Evolutionary conservation across 768 basidiomycete genomes (phyloP).

Genomic region (Boletus vermiculosoides): DNA sequence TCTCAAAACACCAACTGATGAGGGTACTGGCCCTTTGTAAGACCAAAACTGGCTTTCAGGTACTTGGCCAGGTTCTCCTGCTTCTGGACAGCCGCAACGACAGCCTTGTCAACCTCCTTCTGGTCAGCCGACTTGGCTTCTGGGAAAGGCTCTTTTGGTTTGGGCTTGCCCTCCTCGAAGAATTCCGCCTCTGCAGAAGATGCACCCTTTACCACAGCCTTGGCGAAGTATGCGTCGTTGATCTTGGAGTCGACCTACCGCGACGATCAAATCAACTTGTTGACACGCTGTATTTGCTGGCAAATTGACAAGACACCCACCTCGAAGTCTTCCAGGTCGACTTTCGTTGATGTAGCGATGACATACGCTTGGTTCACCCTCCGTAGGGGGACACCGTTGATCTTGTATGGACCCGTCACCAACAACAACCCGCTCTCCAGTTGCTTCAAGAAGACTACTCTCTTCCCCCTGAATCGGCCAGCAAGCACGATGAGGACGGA

Average conservation of each 20-base stretch:
- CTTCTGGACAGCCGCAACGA: conserved; percentile 86
- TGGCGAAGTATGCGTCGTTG: conserved; percentile 93
- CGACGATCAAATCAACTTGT: conserved; percentile 3
- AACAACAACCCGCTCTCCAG: conserved; percentile 87
- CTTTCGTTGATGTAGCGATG: conserved; percentile 94
- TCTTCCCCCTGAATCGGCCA: conserved; percentile 96
- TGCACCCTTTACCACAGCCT: conserved; percentile 65
- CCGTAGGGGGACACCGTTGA: conserved; percentile 97
- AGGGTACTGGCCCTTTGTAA: conserved; percentile 96
- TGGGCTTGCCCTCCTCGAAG: conserved; percentile 91
- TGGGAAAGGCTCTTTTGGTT: conserved; percentile 82
- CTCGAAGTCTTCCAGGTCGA: conserved; percentile 74
- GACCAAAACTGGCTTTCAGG: conserved; percentile 87
- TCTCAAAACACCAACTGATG: conserved; percentile 89
- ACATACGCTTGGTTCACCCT: conserved; percentile 99
- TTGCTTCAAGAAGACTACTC: conserved; percentile 98
- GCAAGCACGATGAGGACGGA: conserved; percentile 95
- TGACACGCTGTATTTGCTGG: not conserved
- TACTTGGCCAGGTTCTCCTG: conserved; percentile 90
- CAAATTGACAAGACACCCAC: conserved; percentile 43
- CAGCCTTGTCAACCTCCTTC: conserved; percentile 77
- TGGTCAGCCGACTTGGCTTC: conserved; percentile 88
- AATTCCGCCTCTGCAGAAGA: conserved; percentile 94
- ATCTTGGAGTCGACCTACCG: conserved; percentile 81
- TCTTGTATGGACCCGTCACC: conserved; percentile 96